Percentiles rank a stretch among this genome's conserved stretches.
Conservation (phyloP, 177 flowering plant species). For the Vitis hybrid region DNA sequence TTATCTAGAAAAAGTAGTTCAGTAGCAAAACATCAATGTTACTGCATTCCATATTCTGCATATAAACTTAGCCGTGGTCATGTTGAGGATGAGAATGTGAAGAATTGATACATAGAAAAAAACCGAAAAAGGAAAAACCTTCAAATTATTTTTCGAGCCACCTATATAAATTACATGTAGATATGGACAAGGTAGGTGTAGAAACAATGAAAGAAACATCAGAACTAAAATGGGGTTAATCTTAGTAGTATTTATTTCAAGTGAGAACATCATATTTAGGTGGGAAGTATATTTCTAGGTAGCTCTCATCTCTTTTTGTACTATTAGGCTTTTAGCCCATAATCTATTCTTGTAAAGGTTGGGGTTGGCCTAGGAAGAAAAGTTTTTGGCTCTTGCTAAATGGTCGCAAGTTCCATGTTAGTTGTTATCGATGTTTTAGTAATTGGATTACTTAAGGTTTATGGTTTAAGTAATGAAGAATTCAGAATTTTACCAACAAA, state of each 20-base stretch:
- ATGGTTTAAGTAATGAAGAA: not conserved
- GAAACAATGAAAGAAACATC: constrained; percentile 57
- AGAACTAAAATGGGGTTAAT: constrained; percentile 34
- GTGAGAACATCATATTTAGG: constrained; percentile 40
- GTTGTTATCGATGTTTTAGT: constrained; percentile 16
- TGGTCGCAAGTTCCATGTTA: constrained; percentile 7
- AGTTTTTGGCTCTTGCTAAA: not conserved
- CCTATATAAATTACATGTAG: not conserved
- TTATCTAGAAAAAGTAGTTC: too few relatives aligned
- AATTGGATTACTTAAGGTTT: constrained; percentile 9
- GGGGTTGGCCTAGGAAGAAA: not conserved
- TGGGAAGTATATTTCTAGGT: constrained; percentile 37
- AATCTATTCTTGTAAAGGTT: not conserved
- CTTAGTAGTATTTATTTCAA: not conserved
- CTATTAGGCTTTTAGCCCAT: constrained; percentile 12
- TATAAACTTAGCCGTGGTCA: too few relatives aligned
- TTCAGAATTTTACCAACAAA: constrained; percentile 15
- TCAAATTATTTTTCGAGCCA: not conserved
- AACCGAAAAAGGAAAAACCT: not conserved
- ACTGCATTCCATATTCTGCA: not conserved
- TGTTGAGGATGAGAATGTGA: too few relatives aligned
- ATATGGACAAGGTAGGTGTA: constrained; percentile 31
- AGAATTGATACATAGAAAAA: not conserved
- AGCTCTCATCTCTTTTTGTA: constrained; percentile 15
- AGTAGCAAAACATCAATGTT: not conserved